Evolutionary conservation across 371 early-diverging fungal species (phyloP).

Genomic region (Mucor ambiguus): DNA sequence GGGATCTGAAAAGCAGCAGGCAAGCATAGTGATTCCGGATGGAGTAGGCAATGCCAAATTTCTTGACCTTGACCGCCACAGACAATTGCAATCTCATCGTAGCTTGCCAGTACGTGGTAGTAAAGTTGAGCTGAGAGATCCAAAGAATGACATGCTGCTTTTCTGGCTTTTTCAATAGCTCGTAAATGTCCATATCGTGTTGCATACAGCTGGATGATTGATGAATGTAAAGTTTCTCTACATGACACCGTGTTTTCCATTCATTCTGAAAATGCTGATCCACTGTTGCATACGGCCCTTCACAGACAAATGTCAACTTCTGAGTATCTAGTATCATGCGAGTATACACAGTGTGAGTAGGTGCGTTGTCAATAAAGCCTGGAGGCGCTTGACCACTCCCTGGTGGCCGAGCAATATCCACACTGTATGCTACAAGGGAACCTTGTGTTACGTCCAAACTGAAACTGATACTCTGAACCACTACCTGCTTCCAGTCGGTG

Average conservation of each 20-base stretch:
- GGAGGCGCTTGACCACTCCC: background rate
- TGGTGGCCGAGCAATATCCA: background rate
- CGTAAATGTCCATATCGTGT: background rate
- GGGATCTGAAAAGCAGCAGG: constrained; percentile 5
- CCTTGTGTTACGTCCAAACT: constrained; percentile 19
- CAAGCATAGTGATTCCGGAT: constrained; percentile 20
- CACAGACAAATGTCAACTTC: constrained; percentile 12
- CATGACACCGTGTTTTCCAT: constrained; percentile 10
- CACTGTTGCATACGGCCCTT: background rate
- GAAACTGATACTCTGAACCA: background rate
- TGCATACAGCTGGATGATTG: constrained; percentile 7
- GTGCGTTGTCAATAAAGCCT: constrained; percentile 22
- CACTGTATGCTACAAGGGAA: background rate
- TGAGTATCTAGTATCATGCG: constrained; percentile 3
- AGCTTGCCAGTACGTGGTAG: background rate
- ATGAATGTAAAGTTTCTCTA: constrained; percentile 13
- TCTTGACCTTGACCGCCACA: constrained; percentile 7
- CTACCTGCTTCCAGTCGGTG: background rate
- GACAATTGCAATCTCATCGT: background rate
- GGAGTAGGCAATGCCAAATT: constrained; percentile 17
- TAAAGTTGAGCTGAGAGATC: constrained; percentile 16
- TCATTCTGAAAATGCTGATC: background rate
- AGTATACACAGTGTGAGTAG: background rate
- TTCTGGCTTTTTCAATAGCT: background rate
- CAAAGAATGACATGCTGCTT: constrained; percentile 15